A percentile compares a stretch with the other conserved stretches of the same genome.
phyloP scores from a whole-genome alignment of 1,139 yeast genomes.

The Protomyces gravidus region DNA sequence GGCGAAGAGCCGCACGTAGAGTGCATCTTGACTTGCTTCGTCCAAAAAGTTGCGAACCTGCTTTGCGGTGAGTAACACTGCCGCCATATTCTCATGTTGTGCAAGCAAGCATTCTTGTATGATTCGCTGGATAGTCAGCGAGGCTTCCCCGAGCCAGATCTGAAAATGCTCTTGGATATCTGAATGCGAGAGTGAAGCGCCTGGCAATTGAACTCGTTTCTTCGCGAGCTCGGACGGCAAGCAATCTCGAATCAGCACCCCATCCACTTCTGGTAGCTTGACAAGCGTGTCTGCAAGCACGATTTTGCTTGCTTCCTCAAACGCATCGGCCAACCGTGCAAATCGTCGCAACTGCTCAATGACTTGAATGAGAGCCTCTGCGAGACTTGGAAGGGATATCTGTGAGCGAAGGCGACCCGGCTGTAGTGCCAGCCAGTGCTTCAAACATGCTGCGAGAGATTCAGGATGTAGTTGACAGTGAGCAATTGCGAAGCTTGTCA shows the following conservation, averaged over 20 bases:
- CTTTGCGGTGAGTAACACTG: not conserved
- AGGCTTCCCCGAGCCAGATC: conserved; percentile 2
- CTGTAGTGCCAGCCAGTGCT: conserved; percentile 10
- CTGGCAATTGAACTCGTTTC: conserved; percentile 5
- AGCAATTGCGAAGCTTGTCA: not conserved
- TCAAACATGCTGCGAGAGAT: conserved; percentile 4
- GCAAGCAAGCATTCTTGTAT: not conserved
- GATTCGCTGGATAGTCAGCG: not conserved
- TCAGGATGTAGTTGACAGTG: conserved; percentile 6
- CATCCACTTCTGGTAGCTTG: conserved; percentile 4
- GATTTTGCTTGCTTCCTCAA: not conserved
- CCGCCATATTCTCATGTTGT: not conserved
- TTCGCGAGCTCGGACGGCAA: not conserved
- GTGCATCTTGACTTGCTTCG: conserved; percentile 8
- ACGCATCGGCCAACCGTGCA: not conserved
- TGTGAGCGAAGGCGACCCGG: not conserved
- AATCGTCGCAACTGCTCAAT: conserved; percentile 6
- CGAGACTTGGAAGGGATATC: not conserved
- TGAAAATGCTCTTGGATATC: not conserved
- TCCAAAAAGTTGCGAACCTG: conserved; percentile 1
- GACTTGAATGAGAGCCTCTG: not conserved
- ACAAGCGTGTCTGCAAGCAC: conserved; percentile 1
- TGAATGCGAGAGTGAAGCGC: not conserved
- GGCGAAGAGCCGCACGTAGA: not conserved
- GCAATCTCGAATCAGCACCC: not conserved